Evolutionary conservation across 371 early-diverging fungal genomes (phyloP).

Genomic region (Mortierella sp.): DNA sequence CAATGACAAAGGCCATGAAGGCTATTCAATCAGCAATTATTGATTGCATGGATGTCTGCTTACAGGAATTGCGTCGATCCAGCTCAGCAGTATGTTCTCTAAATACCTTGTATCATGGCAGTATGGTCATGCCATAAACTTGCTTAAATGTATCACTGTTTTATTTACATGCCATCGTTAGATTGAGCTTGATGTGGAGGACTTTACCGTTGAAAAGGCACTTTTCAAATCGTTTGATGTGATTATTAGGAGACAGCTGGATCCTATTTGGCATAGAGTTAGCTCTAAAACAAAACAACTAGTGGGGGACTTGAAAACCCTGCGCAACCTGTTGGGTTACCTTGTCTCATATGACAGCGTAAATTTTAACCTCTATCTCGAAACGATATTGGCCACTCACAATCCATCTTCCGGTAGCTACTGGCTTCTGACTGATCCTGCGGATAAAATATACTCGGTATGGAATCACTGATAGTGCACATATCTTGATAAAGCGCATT

Average conservation of each 20-base stretch:
- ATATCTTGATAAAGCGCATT: background rate
- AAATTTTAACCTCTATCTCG: slow-evolving; percentile 87
- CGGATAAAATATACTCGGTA: slow-evolving; percentile 77
- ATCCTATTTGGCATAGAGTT: slow-evolving; percentile 92
- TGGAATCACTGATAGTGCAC: background rate
- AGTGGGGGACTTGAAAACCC: slow-evolving; percentile 77
- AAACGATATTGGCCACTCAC: slow-evolving; percentile 79
- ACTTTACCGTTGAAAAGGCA: slow-evolving; percentile 88
- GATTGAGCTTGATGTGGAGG: slow-evolving; percentile 81
- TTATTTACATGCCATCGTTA: slow-evolving; percentile 6
- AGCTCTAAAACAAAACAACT: slow-evolving; percentile 80
- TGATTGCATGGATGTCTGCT: slow-evolving; percentile 86
- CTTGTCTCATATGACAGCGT: slow-evolving; percentile 91
- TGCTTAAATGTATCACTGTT: background rate
- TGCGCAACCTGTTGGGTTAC: slow-evolving; percentile 82
- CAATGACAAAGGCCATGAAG: slow-evolving; percentile 85
- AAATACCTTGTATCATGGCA: background rate
- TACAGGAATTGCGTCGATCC: slow-evolving; percentile 81
- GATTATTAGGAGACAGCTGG: slow-evolving; percentile 80
- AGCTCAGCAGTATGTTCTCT: slow-evolving; percentile 65
- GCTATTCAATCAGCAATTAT: slow-evolving; percentile 87
- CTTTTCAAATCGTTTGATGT: slow-evolving; percentile 87
- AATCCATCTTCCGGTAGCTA: slow-evolving; percentile 58
- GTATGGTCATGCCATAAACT: background rate
- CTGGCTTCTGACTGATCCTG: slow-evolving; percentile 92